These are phyloP conservation scores for Penicillium digitatum DNA, from an alignment of 2,329 filamentous ascomycete genomes.

Conservation along the genomic window DNA sequence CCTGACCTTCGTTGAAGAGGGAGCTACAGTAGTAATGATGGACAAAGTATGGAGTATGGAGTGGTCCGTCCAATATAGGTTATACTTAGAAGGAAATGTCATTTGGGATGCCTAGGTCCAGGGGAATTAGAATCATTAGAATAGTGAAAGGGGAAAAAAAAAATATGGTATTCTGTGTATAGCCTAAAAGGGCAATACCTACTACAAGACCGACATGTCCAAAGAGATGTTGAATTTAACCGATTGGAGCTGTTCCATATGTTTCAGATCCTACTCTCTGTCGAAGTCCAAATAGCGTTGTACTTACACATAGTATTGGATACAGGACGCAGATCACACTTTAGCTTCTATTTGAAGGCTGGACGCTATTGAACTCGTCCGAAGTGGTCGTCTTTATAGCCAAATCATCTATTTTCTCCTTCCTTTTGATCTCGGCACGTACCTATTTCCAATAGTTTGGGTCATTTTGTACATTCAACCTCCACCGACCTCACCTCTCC, in stretches of 20 bases:
- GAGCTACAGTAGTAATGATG: neutral
- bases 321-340: neutral
- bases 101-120: neutral
- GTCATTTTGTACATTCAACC: constrained; percentile 7
- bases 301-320: neutral
- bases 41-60: neutral
- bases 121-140: neutral
- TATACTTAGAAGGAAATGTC: neutral
- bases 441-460: constrained; percentile 22
- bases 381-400: neutral
- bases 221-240: neutral
- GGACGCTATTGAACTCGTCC: neutral
- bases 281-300: neutral
- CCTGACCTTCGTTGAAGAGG: constrained; percentile 5
- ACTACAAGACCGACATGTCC: neutral
- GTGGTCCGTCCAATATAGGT: neutral
- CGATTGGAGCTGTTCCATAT: too few species aligned
- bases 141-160: too few species aligned
- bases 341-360: neutral
- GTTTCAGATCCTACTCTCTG: neutral
- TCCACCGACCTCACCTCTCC: constrained; percentile 13
- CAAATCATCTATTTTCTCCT: neutral
- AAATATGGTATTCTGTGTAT: too few species aligned
- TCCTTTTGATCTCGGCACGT: constrained; percentile 24
- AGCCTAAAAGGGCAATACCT: neutral